These are phyloP conservation scores for Striga asiatica DNA, from an alignment of 257 asterid genomes.

Conservation along the genomic window DNA sequence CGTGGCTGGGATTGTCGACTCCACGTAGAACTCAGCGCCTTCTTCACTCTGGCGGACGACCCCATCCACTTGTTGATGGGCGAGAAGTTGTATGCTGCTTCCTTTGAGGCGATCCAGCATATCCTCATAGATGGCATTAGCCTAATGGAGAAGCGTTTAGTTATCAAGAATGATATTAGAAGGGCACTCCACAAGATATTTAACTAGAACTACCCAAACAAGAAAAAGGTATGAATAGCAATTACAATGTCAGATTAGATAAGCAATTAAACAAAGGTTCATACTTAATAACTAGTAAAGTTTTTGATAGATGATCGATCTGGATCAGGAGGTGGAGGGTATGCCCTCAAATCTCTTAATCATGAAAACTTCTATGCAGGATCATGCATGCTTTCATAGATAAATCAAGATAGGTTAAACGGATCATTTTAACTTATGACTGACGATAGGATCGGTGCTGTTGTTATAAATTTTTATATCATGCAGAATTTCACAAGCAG, in stretches of 20 bases:
- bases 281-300: neutral
- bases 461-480: neutral
- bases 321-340: neutral
- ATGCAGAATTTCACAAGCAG: neutral
- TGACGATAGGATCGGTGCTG: neutral
- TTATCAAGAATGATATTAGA: neutral
- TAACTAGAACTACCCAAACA: slow-evolving; percentile 1
- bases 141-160: slow-evolving; percentile 36
- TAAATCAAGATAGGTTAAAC: neutral
- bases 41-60: slow-evolving; percentile 85
- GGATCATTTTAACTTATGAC: neutral
- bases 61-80: slow-evolving; percentile 87
- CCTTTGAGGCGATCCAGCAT: slow-evolving; percentile 50
- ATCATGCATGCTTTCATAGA: neutral
- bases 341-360: neutral
- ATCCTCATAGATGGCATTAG: slow-evolving; percentile 67
- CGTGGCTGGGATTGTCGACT: slow-evolving; percentile 62
- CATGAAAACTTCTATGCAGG: too few species aligned
- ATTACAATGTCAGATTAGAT: neutral
- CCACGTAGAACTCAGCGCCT: slow-evolving; percentile 73
- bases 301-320: neutral
- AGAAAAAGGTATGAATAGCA: neutral
- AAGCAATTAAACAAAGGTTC: neutral
- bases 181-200: neutral
- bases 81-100: slow-evolving; percentile 50